Percentiles rank a stretch among this genome's conserved stretches.
Conservation (phyloP, 2,329 filamentous ascomycete genomes). For the Monilinia fructigena region DNA sequence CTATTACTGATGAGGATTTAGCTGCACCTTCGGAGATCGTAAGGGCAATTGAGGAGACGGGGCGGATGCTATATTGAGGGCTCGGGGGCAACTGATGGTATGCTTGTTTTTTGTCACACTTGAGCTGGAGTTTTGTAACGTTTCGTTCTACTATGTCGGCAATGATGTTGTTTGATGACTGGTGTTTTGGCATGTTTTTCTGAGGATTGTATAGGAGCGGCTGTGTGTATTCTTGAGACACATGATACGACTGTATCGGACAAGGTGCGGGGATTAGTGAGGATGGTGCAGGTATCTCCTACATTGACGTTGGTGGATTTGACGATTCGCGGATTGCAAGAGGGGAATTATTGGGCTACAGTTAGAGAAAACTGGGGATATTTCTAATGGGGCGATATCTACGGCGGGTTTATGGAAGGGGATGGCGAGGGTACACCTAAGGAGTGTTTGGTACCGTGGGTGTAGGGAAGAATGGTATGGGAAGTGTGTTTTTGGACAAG, state of each 20-base stretch:
- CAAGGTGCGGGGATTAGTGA: conserved; percentile 79
- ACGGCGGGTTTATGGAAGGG: conserved; percentile 76
- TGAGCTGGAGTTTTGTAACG: conserved; percentile 3
- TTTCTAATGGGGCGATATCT: conserved; percentile 77
- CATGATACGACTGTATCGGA: conserved; percentile 59
- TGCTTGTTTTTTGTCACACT: conserved; percentile 41
- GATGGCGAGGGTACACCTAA: conserved; percentile 44
- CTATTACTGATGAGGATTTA: conserved; percentile 37
- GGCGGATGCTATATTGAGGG: conserved; percentile 95
- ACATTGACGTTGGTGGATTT: conserved; percentile 82
- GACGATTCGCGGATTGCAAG: conserved; percentile 76
- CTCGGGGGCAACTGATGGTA: conserved; percentile 81
- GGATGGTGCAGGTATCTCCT: conserved; percentile 88
- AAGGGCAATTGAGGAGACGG: conserved; percentile 81
- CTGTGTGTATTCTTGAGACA: conserved; percentile 95
- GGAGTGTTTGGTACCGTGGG: conserved; percentile 71
- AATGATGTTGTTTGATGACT: not conserved
- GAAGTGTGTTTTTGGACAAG: conserved; percentile 76
- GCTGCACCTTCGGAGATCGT: conserved; percentile 89
- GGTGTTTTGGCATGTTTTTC: conserved; percentile 6
- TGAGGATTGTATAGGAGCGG: conserved; percentile 55
- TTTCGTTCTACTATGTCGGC: not conserved
- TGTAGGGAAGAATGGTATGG: conserved; percentile 72
- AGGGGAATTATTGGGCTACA: conserved; percentile 79
- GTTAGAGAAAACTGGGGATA: conserved; percentile 86